Conservation (phyloP, 805 yeast species). For the Jamesozyma rosinii region DNA sequence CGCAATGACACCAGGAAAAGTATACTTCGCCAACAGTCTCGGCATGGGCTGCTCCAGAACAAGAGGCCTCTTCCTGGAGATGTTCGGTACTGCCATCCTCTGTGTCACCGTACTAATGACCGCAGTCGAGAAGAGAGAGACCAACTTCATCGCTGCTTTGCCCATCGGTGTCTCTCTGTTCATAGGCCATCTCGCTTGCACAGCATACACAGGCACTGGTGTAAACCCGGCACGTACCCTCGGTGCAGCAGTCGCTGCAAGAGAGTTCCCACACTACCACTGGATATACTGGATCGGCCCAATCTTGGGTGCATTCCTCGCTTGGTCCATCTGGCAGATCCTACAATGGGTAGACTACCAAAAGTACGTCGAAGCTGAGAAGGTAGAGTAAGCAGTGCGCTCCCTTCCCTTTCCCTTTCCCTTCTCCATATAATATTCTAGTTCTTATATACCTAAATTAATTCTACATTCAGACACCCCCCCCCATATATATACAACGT, state of each 20-base stretch:
- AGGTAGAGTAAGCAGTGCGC: conserved; percentile 7
- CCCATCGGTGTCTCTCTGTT: conserved; percentile 76
- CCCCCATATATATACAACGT: too few species aligned
- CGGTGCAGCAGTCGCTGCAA: conserved; percentile 72
- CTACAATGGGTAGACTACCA: conserved; percentile 60
- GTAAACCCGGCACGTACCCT: conserved; percentile 83
- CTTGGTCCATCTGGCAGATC: conserved; percentile 58
- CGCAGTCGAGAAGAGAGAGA: conserved; percentile 74
- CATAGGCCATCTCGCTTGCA: conserved; percentile 71
- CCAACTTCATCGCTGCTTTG: conserved; percentile 71
- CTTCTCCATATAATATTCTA: too few species aligned
- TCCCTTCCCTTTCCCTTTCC: too few species aligned
- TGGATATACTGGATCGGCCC: conserved; percentile 96
- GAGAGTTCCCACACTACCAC: conserved; percentile 68
- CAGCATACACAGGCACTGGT: conserved; percentile 85
- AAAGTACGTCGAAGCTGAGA: conserved; percentile 31
- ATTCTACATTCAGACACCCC: too few species aligned
- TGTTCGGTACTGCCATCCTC: conserved; percentile 65
- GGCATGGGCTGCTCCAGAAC: conserved; percentile 64
- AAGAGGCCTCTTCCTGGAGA: conserved; percentile 74
- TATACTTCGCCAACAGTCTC: conserved; percentile 59
- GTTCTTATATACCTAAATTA: too few species aligned
- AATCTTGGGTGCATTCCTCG: conserved; percentile 55
- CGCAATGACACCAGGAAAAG: conserved; percentile 75
- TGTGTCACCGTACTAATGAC: conserved; percentile 70